Evolutionary conservation across 768 basidiomycete species (phyloP).

Genomic region (Agaricus sinodeliciosus): DNA sequence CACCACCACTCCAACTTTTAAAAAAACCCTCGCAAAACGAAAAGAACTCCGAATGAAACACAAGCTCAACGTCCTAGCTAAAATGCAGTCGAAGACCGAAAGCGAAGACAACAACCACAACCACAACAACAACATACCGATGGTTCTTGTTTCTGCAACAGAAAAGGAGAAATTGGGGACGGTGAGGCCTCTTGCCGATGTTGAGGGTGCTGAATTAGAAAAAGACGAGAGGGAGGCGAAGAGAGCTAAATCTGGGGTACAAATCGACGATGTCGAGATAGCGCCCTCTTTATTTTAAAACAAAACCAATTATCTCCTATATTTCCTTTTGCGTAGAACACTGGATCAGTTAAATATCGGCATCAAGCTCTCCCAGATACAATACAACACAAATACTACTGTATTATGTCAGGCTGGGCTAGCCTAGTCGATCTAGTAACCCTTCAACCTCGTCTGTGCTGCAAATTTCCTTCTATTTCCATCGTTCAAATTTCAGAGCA

Average conservation of each 20-base stretch:
- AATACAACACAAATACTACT: no score
- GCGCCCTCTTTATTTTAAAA: not conserved
- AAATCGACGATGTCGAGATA: not conserved
- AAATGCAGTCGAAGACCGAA: not conserved
- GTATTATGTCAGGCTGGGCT: no score
- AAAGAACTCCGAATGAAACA: constrained; percentile 7
- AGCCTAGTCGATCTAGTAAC: no score
- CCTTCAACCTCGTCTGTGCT: no score
- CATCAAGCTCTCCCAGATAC: no score
- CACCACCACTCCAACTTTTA: not conserved
- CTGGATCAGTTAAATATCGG: no score
- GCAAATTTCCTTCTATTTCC: no score
- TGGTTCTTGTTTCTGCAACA: not conserved
- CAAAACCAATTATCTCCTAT: not conserved
- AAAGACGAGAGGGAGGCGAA: constrained; percentile 12
- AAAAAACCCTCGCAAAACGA: not conserved
- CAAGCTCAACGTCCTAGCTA: constrained; percentile 4
- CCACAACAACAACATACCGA: no score
- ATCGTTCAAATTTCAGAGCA: no score
- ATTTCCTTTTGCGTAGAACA: no score
- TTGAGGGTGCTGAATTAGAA: not conserved
- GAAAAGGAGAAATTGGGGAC: not conserved
- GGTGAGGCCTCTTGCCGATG: constrained; percentile 3
- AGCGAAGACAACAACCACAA: not conserved
- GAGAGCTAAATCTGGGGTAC: constrained; percentile 13